These are phyloP conservation scores for Mollisiaceae sp. DNA, from an alignment of 2,329 filamentous ascomycete genomes.

Conservation along the genomic window DNA sequence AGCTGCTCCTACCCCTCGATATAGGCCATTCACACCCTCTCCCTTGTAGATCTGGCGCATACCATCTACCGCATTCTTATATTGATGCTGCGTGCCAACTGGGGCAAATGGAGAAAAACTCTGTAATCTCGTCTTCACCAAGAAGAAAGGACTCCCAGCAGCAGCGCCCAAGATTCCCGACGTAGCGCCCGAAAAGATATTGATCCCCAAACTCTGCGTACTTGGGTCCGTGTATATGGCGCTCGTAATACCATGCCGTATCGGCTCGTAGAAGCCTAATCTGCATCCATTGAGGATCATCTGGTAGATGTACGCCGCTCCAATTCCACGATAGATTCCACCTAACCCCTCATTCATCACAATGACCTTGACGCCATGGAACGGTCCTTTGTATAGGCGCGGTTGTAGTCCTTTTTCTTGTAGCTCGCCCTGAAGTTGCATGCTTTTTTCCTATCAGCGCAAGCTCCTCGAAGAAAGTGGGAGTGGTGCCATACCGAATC, in stretches of 20 bases:
- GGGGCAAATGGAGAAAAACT: constrained; percentile 91
- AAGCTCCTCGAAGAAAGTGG: neutral
- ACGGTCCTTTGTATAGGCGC: constrained; percentile 86
- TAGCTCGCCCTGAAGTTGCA: constrained; percentile 96
- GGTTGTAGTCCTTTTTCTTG: constrained; percentile 84
- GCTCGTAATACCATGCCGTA: constrained; percentile 73
- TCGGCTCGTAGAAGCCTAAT: constrained; percentile 95
- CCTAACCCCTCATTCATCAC: constrained; percentile 85
- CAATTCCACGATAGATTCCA: constrained; percentile 87
- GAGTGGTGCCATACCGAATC: constrained; percentile 71
- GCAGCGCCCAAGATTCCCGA: constrained; percentile 91
- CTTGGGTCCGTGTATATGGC: constrained; percentile 73
- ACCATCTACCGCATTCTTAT: constrained; percentile 85
- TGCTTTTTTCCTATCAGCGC: constrained; percentile 53
- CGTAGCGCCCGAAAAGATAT: constrained; percentile 88
- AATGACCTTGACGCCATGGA: constrained; percentile 91
- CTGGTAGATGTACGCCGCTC: constrained; percentile 95
- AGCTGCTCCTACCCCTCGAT: constrained; percentile 87
- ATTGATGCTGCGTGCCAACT: constrained; percentile 95
- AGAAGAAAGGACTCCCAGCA: constrained; percentile 95
- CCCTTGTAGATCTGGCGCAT: constrained; percentile 75
- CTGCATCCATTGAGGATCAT: constrained; percentile 95
- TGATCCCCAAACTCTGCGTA: constrained; percentile 86
- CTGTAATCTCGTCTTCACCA: constrained; percentile 95
- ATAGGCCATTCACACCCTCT: constrained; percentile 83